phyloP scores from a whole-genome alignment of 805 yeast genomes.

The Scheffersomyces ergatensis region DNA sequence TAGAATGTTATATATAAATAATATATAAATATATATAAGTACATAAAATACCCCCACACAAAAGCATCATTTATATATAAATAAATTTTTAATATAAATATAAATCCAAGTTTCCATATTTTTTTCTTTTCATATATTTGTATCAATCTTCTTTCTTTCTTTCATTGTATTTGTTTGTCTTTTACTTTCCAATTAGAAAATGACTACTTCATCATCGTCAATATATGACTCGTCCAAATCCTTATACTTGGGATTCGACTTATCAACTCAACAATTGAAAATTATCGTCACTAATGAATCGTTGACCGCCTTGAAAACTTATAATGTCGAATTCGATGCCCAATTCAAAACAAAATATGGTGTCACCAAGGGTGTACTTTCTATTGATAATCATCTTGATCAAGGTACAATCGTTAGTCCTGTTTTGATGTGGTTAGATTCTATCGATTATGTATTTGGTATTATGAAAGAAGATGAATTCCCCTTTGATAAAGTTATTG shows the following conservation, averaged over 20 bases:
- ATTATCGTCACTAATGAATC: slow-evolving; percentile 59
- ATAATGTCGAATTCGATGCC: slow-evolving; percentile 68
- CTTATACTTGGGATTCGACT: slow-evolving; percentile 70
- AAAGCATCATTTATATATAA: neutral
- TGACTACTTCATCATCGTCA: neutral
- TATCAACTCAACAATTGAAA: slow-evolving; percentile 88
- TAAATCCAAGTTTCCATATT: neutral
- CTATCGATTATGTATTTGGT: slow-evolving; percentile 62
- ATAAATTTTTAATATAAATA: neutral
- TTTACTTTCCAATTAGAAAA: no score
- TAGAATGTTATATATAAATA: neutral
- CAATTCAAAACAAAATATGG: slow-evolving; percentile 57
- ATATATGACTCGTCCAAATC: slow-evolving; percentile 1
- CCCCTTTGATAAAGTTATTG: slow-evolving; percentile 58
- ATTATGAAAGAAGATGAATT: slow-evolving; percentile 50
- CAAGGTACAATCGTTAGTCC: slow-evolving; percentile 72
- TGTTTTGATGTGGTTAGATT: slow-evolving; percentile 87
- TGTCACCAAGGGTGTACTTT: slow-evolving; percentile 68
- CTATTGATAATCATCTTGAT: slow-evolving; percentile 38
- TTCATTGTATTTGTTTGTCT: no score
- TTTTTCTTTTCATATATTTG: neutral
- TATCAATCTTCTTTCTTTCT: neutral
- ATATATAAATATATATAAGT: no score
- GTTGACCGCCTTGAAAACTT: slow-evolving; percentile 54
- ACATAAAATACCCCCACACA: neutral